Conservation (phyloP, 2,329 filamentous ascomycete genomes). For the Scolecobasidium constrictum region DNA sequence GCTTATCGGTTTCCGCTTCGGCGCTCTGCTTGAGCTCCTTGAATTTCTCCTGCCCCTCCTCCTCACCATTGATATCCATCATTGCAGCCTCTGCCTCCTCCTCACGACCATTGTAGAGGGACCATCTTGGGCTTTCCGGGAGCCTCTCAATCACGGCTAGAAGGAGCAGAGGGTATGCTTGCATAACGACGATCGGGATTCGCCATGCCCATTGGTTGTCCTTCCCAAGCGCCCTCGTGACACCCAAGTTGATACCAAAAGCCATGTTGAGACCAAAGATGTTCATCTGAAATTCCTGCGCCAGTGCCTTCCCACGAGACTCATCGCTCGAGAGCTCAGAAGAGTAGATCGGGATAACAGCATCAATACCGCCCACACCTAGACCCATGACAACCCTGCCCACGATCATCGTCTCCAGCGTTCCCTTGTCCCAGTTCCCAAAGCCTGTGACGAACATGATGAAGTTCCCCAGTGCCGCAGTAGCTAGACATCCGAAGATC, state of each 20-base stretch:
- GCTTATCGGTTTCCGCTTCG: conserved; percentile 36
- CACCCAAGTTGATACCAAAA: conserved; percentile 46
- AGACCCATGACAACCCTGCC: conserved; percentile 44
- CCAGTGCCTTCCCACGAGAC: conserved; percentile 45
- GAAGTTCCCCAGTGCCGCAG: conserved; percentile 44
- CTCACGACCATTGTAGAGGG: conserved; percentile 38
- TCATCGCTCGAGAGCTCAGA: conserved; percentile 47
- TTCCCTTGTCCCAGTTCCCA: conserved; percentile 28
- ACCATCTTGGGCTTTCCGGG: conserved; percentile 49
- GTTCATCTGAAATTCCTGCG: conserved; percentile 54
- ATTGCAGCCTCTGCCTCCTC: conserved; percentile 42
- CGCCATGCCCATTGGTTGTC: conserved; percentile 51
- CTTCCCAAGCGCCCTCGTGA: conserved; percentile 45
- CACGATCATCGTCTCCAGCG: conserved; percentile 38
- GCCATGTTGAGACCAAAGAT: conserved; percentile 52
- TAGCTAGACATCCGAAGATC: conserved; percentile 45
- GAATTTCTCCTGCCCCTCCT: conserved; percentile 36
- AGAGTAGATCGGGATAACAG: conserved; percentile 49
- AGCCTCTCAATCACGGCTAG: conserved; percentile 41
- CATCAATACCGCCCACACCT: conserved; percentile 50
- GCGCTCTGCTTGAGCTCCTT: conserved; percentile 41
- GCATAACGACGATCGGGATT: conserved; percentile 50
- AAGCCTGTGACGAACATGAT: conserved; percentile 50
- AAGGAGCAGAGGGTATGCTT: conserved; percentile 44
- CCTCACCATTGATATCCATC: conserved; percentile 38